Evolutionary conservation across 2,329 filamentous ascomycete genomes (phyloP), one percentile per base, ranked within the genome.

Genomic region (Hirsutella rhossiliensis): DNA sequence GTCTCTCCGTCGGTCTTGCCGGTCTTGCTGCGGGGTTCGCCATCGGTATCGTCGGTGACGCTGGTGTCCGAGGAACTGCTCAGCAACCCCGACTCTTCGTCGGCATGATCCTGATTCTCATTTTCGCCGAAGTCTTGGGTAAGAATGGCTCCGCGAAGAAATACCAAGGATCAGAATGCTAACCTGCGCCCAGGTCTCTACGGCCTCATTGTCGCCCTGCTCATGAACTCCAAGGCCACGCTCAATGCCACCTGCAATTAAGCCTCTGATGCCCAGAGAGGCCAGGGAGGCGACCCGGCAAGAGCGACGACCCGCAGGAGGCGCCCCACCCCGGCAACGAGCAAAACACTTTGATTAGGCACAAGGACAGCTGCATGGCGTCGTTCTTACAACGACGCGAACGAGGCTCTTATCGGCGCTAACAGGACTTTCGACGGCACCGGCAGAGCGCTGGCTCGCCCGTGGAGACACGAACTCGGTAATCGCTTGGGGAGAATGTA

Each of bases 101-200:
- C 63, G 89, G 89, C 70, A 96, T 96, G 88, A 94, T 96, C 69
- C 69, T 96, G 65, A 96, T 96, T 74, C 87, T 96, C 71, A 96
- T 96, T 90, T 96, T 95, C 77, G 89, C 89, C 56, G 89, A 96
- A 90, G 89, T 96, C 56, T 72, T 96, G 82, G 89, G 88, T 92
- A 75, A 50, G 82, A 23, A n/a, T 11, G 15, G 9, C 5, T 2
- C 6, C 28, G 4, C 6, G n/a, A 17, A 17, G 34, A 18, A 13
- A 37, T 11, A 11, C 9, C 17, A 11, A 7, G 11, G 4, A 3
- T 17, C 15, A 8, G 5, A 6, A 11, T 18, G 34, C 34, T 37
- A 37, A 37, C n/a, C n/a, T n/a, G n/a, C 34, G 15, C n/a, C 11
- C 11, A 92, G 87, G 90, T 92, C 87, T 98, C 47, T 98, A 98